Evolutionary conservation across 345 rosid species (phyloP), one percentile per base, ranked within the genome.

Genomic region (Hirschfeldia incana): DNA sequence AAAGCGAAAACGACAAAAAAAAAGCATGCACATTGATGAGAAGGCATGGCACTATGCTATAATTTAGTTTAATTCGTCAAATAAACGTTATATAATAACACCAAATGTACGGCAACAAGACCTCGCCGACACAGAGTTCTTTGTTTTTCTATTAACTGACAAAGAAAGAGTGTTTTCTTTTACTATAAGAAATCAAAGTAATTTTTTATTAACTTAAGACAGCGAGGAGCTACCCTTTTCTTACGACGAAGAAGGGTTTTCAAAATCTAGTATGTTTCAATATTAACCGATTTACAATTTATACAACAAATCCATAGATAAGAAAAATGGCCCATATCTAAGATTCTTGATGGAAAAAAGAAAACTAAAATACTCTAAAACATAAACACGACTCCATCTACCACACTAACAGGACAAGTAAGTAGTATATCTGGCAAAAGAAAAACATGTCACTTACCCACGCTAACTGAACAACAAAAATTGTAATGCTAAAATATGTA

Each of bases 1-100:
- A 69, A 57, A 70, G 65, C 2, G 67, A 26, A 72, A 72, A 72
- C 76, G 76, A 72, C 51, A 59, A 58, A 57, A 59, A 58, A 57
- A 37, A 37, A 36, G 8, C 33, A 60, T 60, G 27, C 57, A 60
- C 76, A 27, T 39, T 60, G 58, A 27, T 72, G 67, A 72, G 67
- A 59, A 72, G 75, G 75, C 73, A 58, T 58, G 34, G 65, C 65
- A 71, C 75, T 70, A 32, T 69, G 46, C 21, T 16, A 51, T 9
- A 58, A 26, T 21, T 58, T 58, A 58, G 62, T 58, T 58, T 0
- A 26, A 21, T 57, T 21, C 62, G 28, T 8, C 30, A 9, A 58
- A 58, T 21, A 58, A 57, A 58, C 11, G 61, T 17, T 57, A 57
- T 57, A 17, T 21, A 58, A 21, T 58, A 58, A 8, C 62, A 60